Percentiles rank a stretch among this genome's conserved stretches.
These are phyloP conservation scores for Pseudomonodictys pantanalensis DNA, from an alignment of 495 filamentous ascomycete species.

Conservation along the genomic window DNA sequence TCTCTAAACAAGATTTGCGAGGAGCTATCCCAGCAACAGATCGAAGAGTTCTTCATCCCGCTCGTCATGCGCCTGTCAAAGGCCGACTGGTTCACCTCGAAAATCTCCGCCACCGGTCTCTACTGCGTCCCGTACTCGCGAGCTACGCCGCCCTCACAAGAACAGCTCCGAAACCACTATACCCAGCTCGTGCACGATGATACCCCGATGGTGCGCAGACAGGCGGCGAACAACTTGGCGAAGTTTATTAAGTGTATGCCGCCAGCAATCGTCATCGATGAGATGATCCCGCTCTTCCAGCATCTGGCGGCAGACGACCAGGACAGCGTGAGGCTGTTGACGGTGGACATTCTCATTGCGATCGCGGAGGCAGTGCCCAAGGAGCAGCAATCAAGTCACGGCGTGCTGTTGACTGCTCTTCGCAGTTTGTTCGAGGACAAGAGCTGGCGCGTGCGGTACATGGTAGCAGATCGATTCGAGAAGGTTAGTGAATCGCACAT, in stretches of 20 bases:
- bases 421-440: conserved; percentile 95
- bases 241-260: conserved; percentile 98
- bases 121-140: conserved; percentile 90
- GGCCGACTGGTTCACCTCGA: conserved; percentile 99
- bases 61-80: conserved; percentile 92
- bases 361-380: conserved; percentile 97
- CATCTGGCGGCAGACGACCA: conserved; percentile 94
- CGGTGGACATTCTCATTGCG: conserved; percentile 92
- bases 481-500: conserved; percentile 60
- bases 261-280: conserved; percentile 82
- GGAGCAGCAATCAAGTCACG: conserved; percentile 95
- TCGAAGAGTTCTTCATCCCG: conserved; percentile 95
- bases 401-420: conserved; percentile 82
- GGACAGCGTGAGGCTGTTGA: conserved; percentile 92
- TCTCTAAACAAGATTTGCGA: conserved; percentile 98
- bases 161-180: conserved; percentile 85
- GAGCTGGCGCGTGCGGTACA: conserved; percentile 98
- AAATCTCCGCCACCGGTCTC: conserved; percentile 94
- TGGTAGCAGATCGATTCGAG: conserved; percentile 98
- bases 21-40: conserved; percentile 82
- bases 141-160: conserved; percentile 77
- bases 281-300: conserved; percentile 99
- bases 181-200: conserved; percentile 92
- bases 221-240: conserved; percentile 90
- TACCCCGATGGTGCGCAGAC: conserved; percentile 96